Base-by-base conservation (phyloP, 345 rosid species). In the Brassica nigra region DNA sequence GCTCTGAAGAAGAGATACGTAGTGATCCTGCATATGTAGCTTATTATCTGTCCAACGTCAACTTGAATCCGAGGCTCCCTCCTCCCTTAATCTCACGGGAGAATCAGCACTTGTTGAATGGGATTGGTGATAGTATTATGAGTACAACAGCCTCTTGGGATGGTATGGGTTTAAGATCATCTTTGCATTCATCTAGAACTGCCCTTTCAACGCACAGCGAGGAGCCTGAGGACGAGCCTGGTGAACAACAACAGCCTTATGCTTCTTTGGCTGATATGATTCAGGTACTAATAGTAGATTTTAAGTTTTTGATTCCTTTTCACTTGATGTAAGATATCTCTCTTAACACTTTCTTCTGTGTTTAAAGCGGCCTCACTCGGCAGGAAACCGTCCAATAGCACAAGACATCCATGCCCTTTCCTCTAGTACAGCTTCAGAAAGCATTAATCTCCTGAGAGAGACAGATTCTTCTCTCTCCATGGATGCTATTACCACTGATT, bases 41-140 rank as follows among this genome's bases (percentile, higher is more conserved):
- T 8, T 92, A 94, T 84, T 92, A 94, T 74, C 83, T 86, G 36
- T 84, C 96, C 6, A 90, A 94, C 81, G 82, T 94, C 75, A 92
- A 92, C 85, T 81, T 90, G 85, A 94, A 92, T 84, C 98, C 96
- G 42, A 88, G 98, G 81, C 96, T 94, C 67, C 96, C 97, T 69
- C 95, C 92, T 29, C 98, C 97, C 15, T 86, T 90, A 4, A 88
- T 89, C 27, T 94, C 97, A 69, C 87, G 86, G 74, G 96, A 94
- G 81, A 92, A 89, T 73, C 86, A 82, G 49, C 87, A 82, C 55
- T 81, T 92, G 84, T 84, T 83, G 74, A 90, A 90, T 89, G 88
- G 88, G 65, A 70, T 87, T 55, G 90, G 88, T 61, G 89, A 84
- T 83, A 88, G 78, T 76, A 71, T 75, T 87, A 76, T 75, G 75